Evolutionary conservation across 257 asterid species (phyloP).

Genomic region (Orobanche coerulescens): DNA sequence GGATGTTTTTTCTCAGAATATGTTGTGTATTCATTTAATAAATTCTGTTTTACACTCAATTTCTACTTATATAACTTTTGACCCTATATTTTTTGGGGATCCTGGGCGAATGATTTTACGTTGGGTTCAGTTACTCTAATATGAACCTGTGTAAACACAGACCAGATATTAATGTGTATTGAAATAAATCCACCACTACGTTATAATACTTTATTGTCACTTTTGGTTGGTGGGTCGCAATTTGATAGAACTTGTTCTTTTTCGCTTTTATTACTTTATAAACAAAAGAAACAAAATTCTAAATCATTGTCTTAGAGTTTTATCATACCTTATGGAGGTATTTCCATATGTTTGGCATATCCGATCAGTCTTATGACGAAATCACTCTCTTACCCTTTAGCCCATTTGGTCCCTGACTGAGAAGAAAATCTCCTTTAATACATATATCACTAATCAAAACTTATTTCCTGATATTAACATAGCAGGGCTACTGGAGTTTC

Average conservation of each 20-base stretch:
- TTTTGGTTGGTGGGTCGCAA: not conserved
- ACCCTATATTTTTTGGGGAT: not conserved
- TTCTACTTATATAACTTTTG: too few species aligned
- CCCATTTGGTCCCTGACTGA: not conserved
- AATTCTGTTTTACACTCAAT: too few species aligned
- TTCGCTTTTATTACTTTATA: too few species aligned
- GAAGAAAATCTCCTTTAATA: too few species aligned
- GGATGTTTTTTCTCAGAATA: too few species aligned
- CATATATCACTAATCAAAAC: too few species aligned
- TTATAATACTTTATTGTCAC: not conserved
- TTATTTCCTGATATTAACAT: too few species aligned
- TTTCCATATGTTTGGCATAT: not conserved
- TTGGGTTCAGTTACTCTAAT: not conserved
- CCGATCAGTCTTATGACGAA: not conserved
- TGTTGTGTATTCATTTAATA: too few species aligned
- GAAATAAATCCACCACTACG: not conserved
- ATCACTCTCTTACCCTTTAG: not conserved
- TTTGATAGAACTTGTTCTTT: not conserved
- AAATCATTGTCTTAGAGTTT: too few species aligned
- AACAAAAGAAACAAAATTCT: too few species aligned
- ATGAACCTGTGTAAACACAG: not conserved
- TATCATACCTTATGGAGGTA: not conserved
- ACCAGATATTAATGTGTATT: not conserved
- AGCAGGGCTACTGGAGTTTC: too few species aligned
- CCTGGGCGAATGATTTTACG: not conserved